Conservation (phyloP, 2,329 filamentous ascomycete species). For the Phaeosphaeria sp. region DNA sequence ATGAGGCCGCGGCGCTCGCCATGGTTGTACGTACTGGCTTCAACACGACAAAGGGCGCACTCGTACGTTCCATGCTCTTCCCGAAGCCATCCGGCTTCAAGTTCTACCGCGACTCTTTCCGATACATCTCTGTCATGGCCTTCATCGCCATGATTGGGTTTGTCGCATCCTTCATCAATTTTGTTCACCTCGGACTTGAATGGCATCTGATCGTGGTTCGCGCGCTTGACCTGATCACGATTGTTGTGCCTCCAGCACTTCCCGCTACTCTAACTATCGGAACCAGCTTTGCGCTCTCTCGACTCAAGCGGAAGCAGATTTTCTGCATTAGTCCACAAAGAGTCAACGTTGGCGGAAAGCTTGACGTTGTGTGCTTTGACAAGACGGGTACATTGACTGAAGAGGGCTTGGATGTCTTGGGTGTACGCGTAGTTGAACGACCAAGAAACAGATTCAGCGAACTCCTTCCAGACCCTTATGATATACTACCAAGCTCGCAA, state of each 20-base stretch:
- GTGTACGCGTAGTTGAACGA: slow-evolving; percentile 77
- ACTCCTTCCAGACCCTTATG: slow-evolving; percentile 70
- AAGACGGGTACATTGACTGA: slow-evolving; percentile 99
- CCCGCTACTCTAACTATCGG: slow-evolving; percentile 96
- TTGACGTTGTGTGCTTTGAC: slow-evolving; percentile 97
- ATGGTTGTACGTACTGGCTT: slow-evolving; percentile 95
- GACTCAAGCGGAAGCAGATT: slow-evolving; percentile 87
- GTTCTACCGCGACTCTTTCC: slow-evolving; percentile 96
- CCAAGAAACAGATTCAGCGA: slow-evolving; percentile 74
- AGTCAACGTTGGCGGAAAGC: slow-evolving; percentile 94
- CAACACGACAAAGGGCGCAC: slow-evolving; percentile 93
- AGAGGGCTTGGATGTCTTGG: slow-evolving; percentile 92
- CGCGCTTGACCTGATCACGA: slow-evolving; percentile 94
- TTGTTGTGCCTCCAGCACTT: slow-evolving; percentile 92
- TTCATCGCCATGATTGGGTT: slow-evolving; percentile 86
- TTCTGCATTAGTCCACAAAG: slow-evolving; percentile 98
- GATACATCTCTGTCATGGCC: slow-evolving; percentile 97
- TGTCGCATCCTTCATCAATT: slow-evolving; percentile 89
- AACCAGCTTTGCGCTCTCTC: slow-evolving; percentile 88
- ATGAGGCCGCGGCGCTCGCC: slow-evolving; percentile 89
- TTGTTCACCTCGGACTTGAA: slow-evolving; percentile 79
- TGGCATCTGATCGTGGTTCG: slow-evolving; percentile 93
- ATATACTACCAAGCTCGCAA: slow-evolving; percentile 62
- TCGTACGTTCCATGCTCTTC: slow-evolving; percentile 97
- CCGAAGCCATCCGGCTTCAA: slow-evolving; percentile 98